These are phyloP conservation scores for Xylaria venustula DNA, from an alignment of 495 filamentous ascomycete species.

Conservation along the genomic window DNA sequence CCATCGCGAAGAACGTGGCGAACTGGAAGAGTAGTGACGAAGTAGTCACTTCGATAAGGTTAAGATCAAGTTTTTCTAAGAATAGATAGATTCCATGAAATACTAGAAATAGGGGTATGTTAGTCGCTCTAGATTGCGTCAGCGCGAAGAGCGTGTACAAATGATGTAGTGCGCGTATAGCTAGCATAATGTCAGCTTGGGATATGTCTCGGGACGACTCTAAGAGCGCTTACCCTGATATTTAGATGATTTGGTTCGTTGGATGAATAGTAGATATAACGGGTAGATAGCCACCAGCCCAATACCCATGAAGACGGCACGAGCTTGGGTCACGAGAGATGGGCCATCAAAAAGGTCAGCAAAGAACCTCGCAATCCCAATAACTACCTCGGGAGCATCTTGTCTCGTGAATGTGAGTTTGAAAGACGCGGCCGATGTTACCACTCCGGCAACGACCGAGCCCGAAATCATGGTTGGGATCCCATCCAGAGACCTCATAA, in stretches of 20 bases:
- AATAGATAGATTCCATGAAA: slow-evolving; percentile 60
- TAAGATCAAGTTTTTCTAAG: slow-evolving; percentile 48
- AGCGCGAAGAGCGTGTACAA: slow-evolving; percentile 75
- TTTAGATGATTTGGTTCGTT: slow-evolving; percentile 19
- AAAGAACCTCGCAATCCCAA: slow-evolving; percentile 46
- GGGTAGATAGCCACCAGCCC: slow-evolving; percentile 38
- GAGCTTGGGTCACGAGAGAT: slow-evolving; percentile 50
- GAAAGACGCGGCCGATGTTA: slow-evolving; percentile 68
- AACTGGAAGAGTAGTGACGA: slow-evolving; percentile 69
- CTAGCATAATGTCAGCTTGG: slow-evolving; percentile 17
- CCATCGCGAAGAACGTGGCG: slow-evolving; percentile 84
- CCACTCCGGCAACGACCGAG: slow-evolving; percentile 34
- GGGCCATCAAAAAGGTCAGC: slow-evolving; percentile 42
- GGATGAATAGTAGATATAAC: slow-evolving; percentile 25
- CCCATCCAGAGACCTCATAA: slow-evolving; percentile 34
- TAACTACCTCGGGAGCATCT: slow-evolving; percentile 82
- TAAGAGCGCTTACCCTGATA: slow-evolving; percentile 24
- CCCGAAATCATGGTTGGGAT: slow-evolving; percentile 29
- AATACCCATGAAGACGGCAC: slow-evolving; percentile 55
- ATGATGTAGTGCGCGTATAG: slow-evolving; percentile 56
- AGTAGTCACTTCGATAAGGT: slow-evolving; percentile 55
- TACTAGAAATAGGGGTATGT: slow-evolving; percentile 78
- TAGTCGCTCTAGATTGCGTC: slow-evolving; percentile 80
- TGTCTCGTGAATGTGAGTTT: slow-evolving; percentile 78
- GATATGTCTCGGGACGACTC: not conserved